Evolutionary conservation across 805 yeast species (phyloP), one percentile per base, ranked within the genome.

Genomic region (Saccharomycopsis guyanensis): DNA sequence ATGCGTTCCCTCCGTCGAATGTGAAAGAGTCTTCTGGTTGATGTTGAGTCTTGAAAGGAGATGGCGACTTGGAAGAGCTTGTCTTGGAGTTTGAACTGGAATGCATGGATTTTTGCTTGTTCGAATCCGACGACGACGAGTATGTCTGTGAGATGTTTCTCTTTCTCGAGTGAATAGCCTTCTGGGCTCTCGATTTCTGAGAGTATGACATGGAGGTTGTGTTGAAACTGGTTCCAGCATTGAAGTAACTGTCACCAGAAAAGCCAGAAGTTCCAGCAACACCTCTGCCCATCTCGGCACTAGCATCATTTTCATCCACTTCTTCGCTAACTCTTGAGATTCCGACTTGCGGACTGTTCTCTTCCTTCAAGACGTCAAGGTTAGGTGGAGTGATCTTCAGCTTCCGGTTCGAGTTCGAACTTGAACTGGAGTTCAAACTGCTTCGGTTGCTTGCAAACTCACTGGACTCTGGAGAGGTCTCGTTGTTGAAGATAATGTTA

Each of bases 151-250:
- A 35, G 23, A 44, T 16, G 40, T 48, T 48, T 39, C 51, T 39
- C 38, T 48, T 48, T 40, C 51, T 35, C 15, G 49, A 45, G 38
- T 48, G 51, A 38, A 23, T 25, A 3, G 51, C 51, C 38, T 48
- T 48, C 33, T 48, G 51, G 13, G 49, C 49, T 32, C 51, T 44
- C 4, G 45, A 7, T 16, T 27, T 12, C 24, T 40, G 47, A 12
- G 49, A 46, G 33, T 38, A 46, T 3, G 42, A 19, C 47, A 44
- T 44, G 24, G 44, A 6, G 19, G 5, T 7, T n/a, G n/a, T n/a
- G n/a, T 16, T 23, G 32, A 18, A 8, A 15, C 22, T 16, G 37
- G 42, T 34, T 16, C n/a, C 25, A 8, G 37, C 23, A 15, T 22
- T 40, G 20, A 29, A 18, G 20, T 25, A 25, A 5, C 25, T 25